Evolutionary conservation across 1,139 yeast genomes (phyloP).

Genomic region (Taphrina pruni): DNA sequence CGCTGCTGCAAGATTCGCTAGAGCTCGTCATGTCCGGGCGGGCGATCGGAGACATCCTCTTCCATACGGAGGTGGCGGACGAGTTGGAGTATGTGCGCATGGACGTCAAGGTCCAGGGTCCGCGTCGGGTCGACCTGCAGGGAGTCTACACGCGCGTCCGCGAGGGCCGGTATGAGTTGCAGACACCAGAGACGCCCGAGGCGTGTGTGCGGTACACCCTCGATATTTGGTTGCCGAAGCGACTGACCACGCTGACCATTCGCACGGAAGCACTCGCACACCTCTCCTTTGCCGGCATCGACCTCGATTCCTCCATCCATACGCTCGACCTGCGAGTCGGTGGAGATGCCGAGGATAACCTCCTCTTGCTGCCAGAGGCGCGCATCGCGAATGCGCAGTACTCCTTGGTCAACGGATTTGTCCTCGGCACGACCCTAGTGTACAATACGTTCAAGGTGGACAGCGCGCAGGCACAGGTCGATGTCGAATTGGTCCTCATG

Average conservation of each 20-base stretch:
- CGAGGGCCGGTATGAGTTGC: slow-evolving; percentile 33
- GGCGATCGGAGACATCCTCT: slow-evolving; percentile 27
- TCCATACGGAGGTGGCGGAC: slow-evolving; percentile 26
- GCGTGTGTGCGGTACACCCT: slow-evolving; percentile 32
- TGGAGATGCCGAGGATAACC: slow-evolving; percentile 18
- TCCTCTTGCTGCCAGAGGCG: slow-evolving; percentile 26
- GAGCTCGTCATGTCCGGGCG: slow-evolving; percentile 29
- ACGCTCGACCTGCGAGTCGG: slow-evolving; percentile 2
- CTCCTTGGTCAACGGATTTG: slow-evolving; percentile 9
- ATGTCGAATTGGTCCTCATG: slow-evolving; percentile 29
- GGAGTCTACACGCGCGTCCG: slow-evolving; percentile 33
- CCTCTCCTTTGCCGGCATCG: slow-evolving; percentile 25
- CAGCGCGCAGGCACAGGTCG: slow-evolving; percentile 19
- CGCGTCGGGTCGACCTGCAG: slow-evolving; percentile 19
- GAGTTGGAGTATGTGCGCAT: slow-evolving; percentile 27
- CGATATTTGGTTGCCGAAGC: slow-evolving; percentile 21
- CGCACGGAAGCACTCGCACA: slow-evolving; percentile 31
- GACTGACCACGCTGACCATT: slow-evolving; percentile 12
- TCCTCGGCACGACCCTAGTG: slow-evolving; percentile 30
- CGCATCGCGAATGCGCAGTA: slow-evolving; percentile 3
- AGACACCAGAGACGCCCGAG: slow-evolving; percentile 32
- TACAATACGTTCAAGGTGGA: slow-evolving; percentile 16
- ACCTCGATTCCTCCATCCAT: slow-evolving; percentile 11
- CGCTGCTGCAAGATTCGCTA: slow-evolving; percentile 15
- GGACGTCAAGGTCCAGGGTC: slow-evolving; percentile 34